Percentiles rank a stretch among this genome's conserved stretches.
Evolutionary conservation across 306 rosid genomes (phyloP).

Genomic region (Citrullus mucosospermus): DNA sequence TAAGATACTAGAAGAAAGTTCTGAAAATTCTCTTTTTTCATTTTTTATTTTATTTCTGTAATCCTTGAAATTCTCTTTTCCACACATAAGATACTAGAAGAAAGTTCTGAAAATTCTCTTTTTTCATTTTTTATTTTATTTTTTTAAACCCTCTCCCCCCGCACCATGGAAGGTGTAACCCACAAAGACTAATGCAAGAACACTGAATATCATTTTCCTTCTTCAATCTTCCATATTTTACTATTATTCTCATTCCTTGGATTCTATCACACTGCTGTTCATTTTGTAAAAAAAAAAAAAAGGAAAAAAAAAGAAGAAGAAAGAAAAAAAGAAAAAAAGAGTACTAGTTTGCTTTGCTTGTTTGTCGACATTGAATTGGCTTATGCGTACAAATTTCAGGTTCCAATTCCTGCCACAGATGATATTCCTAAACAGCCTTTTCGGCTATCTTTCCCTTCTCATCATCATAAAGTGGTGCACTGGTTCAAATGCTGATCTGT

Average conservation of each 20-base stretch:
- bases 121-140: too few species aligned
- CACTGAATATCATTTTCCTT: too few species aligned
- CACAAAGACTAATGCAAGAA: too few species aligned
- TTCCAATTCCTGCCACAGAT: slow-evolving; percentile 85
- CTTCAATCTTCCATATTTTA: not conserved
- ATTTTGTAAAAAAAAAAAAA: not conserved
- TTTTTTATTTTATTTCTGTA: too few species aligned
- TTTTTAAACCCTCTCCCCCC: too few species aligned
- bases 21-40: too few species aligned
- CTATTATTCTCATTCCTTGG: not conserved
- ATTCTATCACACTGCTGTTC: not conserved
- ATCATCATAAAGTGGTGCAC: slow-evolving; percentile 85
- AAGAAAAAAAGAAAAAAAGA: too few species aligned
- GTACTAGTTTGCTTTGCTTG: not conserved
- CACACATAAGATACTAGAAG: too few species aligned
- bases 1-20: too few species aligned
- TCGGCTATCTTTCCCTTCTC: slow-evolving; percentile 80
- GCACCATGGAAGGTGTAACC: too few species aligned
- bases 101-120: too few species aligned
- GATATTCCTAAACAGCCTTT: slow-evolving; percentile 81
- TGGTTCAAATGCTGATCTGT: slow-evolving; percentile 88
- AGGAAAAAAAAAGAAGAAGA: not conserved
- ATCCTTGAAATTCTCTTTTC: too few species aligned
- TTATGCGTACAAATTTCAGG: slow-evolving; percentile 41
- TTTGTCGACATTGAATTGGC: not conserved